Base-by-base conservation (phyloP, 768 basidiomycete species). In the Gautieria morchelliformis region DNA sequence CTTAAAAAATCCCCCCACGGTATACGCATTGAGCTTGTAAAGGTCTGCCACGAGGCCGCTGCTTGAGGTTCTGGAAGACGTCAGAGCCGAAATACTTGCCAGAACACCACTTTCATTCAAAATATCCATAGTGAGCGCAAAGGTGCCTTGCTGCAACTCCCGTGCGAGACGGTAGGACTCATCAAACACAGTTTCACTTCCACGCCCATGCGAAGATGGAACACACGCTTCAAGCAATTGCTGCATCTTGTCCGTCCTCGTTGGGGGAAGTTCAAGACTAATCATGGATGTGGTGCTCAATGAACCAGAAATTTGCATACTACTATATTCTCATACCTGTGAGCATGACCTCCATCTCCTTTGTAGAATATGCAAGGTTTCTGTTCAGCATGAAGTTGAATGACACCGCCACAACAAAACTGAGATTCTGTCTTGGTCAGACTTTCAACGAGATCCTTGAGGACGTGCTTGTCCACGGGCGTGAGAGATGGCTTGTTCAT, bases 21-120 rank as follows among this genome's bases (percentile, higher is more conserved):
- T 7, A 52, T 78, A 77, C 1, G 78, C 71, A 47, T 78, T 75
- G 52, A 78, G 63, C 59, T 79, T 78, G 63, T 76, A 75, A 7
- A 41, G 20, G 35, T 19, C 4, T 44, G 32, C 17, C 32, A 41
- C 27, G 7, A 76, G 59, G 59, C 78, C 74, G 0, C 65, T 61
- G 10, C 45, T 59, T 63, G 8, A 42, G 24, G 14, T 56, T 50
- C 12, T 62, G 61, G 42, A 73, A 61, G 10, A 57, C 41, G 24
- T 69, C n/a, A 54, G 37, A 27, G 35, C 12, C 14, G 10, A n/a
- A 42, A 54, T 54, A n/a, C 19, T 54, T 24, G 35, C 65, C 12
- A 72, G 24, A 2, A 76, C 53, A 6, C 68, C 70, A 10, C 57
- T 58, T 12, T 58, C 54, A 54, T 15, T 58, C 62, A 17, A 67